phyloP scores from a whole-genome alignment of 108 stramenopile species.

The Pseudonitzschia multiseries region DNA sequence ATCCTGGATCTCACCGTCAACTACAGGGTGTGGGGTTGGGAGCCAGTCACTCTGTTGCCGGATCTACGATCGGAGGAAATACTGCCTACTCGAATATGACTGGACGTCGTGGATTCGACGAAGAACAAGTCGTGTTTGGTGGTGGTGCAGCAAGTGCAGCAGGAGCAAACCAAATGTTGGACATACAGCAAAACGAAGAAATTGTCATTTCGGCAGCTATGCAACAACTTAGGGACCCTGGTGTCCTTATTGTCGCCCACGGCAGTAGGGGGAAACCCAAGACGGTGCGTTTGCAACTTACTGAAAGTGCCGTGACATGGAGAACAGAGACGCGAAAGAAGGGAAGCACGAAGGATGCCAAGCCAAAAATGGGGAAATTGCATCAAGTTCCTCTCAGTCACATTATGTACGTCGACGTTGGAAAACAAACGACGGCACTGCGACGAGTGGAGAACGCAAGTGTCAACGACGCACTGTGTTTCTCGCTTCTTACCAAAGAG shows the following conservation, averaged over 20 bases:
- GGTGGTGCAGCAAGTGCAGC: slow-evolving; percentile 3
- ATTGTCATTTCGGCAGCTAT: slow-evolving; percentile 79
- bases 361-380: slow-evolving; percentile 78
- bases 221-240: slow-evolving; percentile 83
- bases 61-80: slow-evolving; percentile 32
- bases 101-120: slow-evolving; percentile 29
- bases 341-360: slow-evolving; percentile 34
- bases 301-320: slow-evolving; percentile 83
- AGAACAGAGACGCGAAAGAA: slow-evolving; percentile 81
- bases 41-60: slow-evolving; percentile 19
- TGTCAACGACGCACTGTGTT: slow-evolving; percentile 73
- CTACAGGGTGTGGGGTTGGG: slow-evolving; percentile 25
- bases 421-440: slow-evolving; percentile 84
- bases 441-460: slow-evolving; percentile 81
- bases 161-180: slow-evolving; percentile 24
- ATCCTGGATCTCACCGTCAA: slow-evolving; percentile 18
- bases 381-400: slow-evolving; percentile 83
- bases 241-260: slow-evolving; percentile 81
- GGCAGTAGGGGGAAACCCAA: slow-evolving; percentile 84
- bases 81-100: slow-evolving; percentile 21
- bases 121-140: slow-evolving; percentile 40
- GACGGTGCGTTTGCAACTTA: slow-evolving; percentile 74
- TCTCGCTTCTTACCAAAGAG: slow-evolving; percentile 84
- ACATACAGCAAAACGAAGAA: slow-evolving; percentile 65
- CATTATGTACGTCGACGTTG: slow-evolving; percentile 89